These are phyloP conservation scores for Royoungia palumana DNA, from an alignment of 768 basidiomycete genomes.

Conservation along the genomic window DNA sequence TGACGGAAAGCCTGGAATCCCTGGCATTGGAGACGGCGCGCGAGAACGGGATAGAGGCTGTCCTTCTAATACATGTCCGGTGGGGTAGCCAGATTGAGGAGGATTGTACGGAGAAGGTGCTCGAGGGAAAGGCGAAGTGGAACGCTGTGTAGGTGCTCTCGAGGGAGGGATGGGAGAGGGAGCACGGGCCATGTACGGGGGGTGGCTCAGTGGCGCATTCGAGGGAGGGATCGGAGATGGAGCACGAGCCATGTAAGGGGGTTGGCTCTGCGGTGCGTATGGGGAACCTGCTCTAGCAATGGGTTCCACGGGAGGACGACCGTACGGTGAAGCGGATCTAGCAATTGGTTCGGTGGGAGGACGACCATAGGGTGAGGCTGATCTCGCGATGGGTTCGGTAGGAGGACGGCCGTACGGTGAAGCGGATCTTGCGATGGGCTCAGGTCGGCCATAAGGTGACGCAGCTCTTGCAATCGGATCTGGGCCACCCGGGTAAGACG, in stretches of 20 bases:
- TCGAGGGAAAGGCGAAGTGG: constrained; percentile 31
- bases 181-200: constrained; percentile 9
- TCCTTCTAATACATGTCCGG: constrained; percentile 56
- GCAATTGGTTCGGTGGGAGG: constrained; percentile 19
- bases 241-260: constrained; percentile 26
- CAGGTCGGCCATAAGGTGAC: constrained; percentile 38
- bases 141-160: constrained; percentile 18
- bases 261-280: constrained; percentile 21
- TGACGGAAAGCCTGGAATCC: constrained; percentile 30
- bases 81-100: constrained; percentile 47
- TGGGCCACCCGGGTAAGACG: constrained; percentile 37
- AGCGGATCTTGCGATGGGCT: constrained; percentile 17
- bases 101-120: constrained; percentile 30
- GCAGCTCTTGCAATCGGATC: constrained; percentile 31
- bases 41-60: constrained; percentile 44
- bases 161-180: constrained; percentile 30
- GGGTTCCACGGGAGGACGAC: constrained; percentile 25
- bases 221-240: constrained; percentile 30
- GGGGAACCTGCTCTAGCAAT: constrained; percentile 30
- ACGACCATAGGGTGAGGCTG: constrained; percentile 34
- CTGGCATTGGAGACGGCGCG: constrained; percentile 54
- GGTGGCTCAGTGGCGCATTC: constrained; percentile 8
- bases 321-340: constrained; percentile 28
- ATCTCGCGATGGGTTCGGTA: constrained; percentile 25
- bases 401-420: constrained; percentile 33